Base-by-base conservation (phyloP, 2,329 filamentous ascomycete genomes). In the Aspergillus amoenus region DNA sequence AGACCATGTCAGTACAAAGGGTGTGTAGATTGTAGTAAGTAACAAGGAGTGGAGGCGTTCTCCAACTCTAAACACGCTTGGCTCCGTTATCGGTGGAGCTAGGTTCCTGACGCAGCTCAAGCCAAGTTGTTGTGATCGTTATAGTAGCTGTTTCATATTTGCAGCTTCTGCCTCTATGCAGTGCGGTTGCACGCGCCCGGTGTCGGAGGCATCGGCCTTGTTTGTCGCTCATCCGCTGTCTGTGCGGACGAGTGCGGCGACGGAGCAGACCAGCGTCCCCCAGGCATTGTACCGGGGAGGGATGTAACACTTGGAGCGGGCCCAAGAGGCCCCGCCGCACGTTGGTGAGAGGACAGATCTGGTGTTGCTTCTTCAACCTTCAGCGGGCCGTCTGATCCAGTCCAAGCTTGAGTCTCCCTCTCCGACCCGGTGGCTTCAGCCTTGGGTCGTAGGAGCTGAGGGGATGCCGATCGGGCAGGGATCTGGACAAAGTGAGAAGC, bases 391-490 rank as follows among this genome's bases (percentile, higher is more conserved):
- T 64, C 63, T 13, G 50, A 32, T 37, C 13, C 56, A 37, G 52
- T 13, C 62, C 63, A 65, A 13, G 51, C 27, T 42, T 59, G 30
- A 15, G 39, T 39, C 13, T 64, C 63, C 27, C 56, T 55, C 8
- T 64, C 62, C 1, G 56, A 50, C 9, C 49, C 32, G 13, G 51
- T 17, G 17, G 56, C 41, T 39, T 60, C 60, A 43, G 57, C 50
- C 18, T 52, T 49, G 32, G 56, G 39, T 11, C 57, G 55, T 30
- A 62, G 53, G 32, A 55, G 32, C 13, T 59, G 62, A n/a, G 73
- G 73, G 2, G 73, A 73, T 4, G 68, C 39, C 0, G 72, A 71
- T 34, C 73, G 64, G 15, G 70, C 53, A 13, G 70, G 66, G 11
- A 73, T 52, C 56, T 72, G 63, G 11, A 66, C 56, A 21, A 68